A percentile compares a stretch with the other conserved stretches of the same genome.
Conservation (phyloP, 805 yeast genomes). For the Candida caryicola region DNA sequence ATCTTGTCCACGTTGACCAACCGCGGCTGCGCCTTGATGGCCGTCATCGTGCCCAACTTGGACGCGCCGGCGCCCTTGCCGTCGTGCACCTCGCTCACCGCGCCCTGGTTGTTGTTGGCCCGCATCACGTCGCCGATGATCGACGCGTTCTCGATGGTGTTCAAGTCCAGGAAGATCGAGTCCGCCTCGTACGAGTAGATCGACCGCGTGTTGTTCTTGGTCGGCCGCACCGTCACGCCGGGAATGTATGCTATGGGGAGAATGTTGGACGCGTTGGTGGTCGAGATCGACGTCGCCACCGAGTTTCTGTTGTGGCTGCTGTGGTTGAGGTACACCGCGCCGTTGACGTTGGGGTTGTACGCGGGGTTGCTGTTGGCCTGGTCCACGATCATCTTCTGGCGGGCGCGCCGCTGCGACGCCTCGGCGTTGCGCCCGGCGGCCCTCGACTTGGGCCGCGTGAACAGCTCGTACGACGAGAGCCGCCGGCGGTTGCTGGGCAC, state of each 20-base stretch:
- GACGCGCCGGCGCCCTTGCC: neutral
- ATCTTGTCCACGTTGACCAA: conserved; percentile 56
- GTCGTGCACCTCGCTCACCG: conserved; percentile 1
- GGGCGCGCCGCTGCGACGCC: conserved; percentile 10
- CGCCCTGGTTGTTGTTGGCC: conserved; percentile 16
- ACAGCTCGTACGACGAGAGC: conserved; percentile 41
- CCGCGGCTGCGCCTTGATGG: conserved; percentile 72
- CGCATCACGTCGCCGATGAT: conserved; percentile 39
- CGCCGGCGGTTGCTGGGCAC: conserved; percentile 18
- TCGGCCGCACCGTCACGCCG: conserved; percentile 73
- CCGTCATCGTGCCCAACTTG: conserved; percentile 56
- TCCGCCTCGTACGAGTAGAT: conserved; percentile 42
- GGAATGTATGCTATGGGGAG: conserved; percentile 93
- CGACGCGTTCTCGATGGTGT: conserved; percentile 46
- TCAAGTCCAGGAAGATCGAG: conserved; percentile 42
- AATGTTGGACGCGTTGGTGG: conserved; percentile 81
- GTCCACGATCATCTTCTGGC: conserved; percentile 14
- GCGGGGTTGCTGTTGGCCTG: conserved; percentile 13
- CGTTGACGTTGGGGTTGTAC: conserved; percentile 1
- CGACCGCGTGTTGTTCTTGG: conserved; percentile 42
- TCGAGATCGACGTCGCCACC: conserved; percentile 58
- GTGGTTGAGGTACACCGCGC: conserved; percentile 18
- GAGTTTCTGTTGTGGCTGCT: conserved; percentile 27
- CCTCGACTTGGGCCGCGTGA: conserved; percentile 38
- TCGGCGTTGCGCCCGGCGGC: conserved; percentile 7